A percentile compares a stretch with the other conserved stretches of the same genome.
These are phyloP conservation scores for Ascobolus immersus DNA, from an alignment of 495 filamentous ascomycete species.

Conservation along the genomic window DNA sequence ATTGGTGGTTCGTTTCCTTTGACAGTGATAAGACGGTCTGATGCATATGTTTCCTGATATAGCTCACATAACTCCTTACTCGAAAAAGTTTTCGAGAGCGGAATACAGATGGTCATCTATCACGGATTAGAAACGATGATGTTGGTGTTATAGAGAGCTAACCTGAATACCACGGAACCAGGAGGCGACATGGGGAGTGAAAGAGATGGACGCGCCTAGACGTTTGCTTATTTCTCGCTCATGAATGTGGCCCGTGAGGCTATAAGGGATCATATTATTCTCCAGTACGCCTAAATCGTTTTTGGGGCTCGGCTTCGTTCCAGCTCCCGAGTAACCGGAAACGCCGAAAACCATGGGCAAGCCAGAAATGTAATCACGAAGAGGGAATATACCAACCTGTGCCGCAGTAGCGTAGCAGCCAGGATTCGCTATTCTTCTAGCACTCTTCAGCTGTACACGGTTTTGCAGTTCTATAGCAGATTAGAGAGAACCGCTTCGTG, in stretches of 20 bases:
- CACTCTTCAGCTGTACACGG: constrained; percentile 49
- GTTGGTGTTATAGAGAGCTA: not conserved
- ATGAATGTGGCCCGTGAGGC: constrained; percentile 85
- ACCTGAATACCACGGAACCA: constrained; percentile 90
- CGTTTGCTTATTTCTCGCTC: constrained; percentile 70
- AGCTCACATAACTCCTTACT: constrained; percentile 79
- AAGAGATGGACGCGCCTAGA: constrained; percentile 53
- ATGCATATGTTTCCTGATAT: constrained; percentile 88
- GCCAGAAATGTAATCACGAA: constrained; percentile 51
- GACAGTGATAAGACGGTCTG: constrained; percentile 81
- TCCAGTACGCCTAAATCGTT: constrained; percentile 76
- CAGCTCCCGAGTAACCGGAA: constrained; percentile 85
- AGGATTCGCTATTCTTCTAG: constrained; percentile 76
- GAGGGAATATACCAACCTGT: constrained; percentile 67
- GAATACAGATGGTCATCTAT: constrained; percentile 67
- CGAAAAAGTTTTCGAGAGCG: constrained; percentile 57
- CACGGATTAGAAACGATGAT: not conserved
- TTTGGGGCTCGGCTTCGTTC: constrained; percentile 86
- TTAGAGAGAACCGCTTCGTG: not conserved
- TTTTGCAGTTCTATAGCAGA: constrained; percentile 40
- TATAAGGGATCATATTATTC: constrained; percentile 81
- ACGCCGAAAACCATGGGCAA: constrained; percentile 79
- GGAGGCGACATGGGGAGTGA: constrained; percentile 80
- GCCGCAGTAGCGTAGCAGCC: constrained; percentile 96
- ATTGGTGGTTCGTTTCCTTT: constrained; percentile 59